Evolutionary conservation across 306 rosid species (phyloP).

Genomic region (Castanea sativa): DNA sequence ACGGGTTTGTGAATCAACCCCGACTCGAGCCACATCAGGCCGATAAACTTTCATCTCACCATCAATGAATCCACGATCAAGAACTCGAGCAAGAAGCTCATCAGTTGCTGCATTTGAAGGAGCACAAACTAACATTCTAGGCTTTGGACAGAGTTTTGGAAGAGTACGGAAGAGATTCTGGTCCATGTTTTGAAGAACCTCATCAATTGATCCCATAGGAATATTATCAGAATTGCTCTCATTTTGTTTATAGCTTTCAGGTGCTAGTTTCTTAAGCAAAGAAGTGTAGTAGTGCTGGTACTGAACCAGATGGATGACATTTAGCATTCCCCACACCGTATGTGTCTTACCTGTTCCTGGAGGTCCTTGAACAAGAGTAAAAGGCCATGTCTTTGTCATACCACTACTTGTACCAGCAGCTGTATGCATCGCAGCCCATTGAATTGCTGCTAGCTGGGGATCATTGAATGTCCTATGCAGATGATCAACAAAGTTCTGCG

Average conservation of each 20-base stretch:
- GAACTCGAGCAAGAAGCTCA: constrained; percentile 98
- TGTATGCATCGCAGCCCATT: constrained; percentile 98
- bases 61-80: constrained; percentile 95
- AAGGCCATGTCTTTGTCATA: constrained; percentile 87
- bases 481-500: constrained; percentile 78
- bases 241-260: constrained; percentile 95
- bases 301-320: constrained; percentile 97
- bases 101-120: constrained; percentile 99
- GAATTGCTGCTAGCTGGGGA: constrained; percentile 94
- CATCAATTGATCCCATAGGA: constrained; percentile 83
- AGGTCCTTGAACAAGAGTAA: constrained; percentile 99
- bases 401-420: constrained; percentile 98
- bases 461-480: constrained; percentile 85
- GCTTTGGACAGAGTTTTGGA: constrained; percentile 94
- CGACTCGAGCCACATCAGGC: constrained; percentile 98
- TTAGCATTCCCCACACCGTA: constrained; percentile 99
- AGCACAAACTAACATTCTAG: constrained; percentile 98
- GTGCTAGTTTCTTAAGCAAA: constrained; percentile 92
- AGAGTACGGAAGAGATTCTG: constrained; percentile 90
- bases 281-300: constrained; percentile 97
- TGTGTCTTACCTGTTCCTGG: constrained; percentile 99
- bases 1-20: constrained; percentile 98
- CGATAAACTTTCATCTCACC: constrained; percentile 99
- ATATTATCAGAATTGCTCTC: constrained; percentile 71
- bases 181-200: constrained; percentile 97